Percentiles rank a stretch among this genome's conserved stretches.
These are phyloP conservation scores for Fusarium oxysporum DNA, from an alignment of 2,329 filamentous ascomycete genomes.

Conservation along the genomic window DNA sequence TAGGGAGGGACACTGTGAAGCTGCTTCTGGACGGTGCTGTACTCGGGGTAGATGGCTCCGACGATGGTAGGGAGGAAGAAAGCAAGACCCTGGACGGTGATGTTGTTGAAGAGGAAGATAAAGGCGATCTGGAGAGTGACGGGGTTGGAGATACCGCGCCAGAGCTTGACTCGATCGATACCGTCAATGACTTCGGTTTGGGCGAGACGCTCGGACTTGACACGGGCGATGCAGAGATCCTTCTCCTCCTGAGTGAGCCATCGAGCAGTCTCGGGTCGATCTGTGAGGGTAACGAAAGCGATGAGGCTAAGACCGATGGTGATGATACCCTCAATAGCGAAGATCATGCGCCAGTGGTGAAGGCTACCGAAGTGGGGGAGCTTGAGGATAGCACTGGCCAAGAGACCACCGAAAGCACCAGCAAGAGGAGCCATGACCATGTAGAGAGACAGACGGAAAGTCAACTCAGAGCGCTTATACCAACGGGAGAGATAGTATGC, in stretches of 20 bases:
- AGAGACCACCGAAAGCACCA: constrained; percentile 74
- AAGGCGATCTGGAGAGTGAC: constrained; percentile 65
- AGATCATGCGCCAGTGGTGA: constrained; percentile 75
- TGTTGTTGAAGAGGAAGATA: constrained; percentile 73
- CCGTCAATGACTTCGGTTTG: constrained; percentile 71
- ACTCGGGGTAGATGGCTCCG: constrained; percentile 69
- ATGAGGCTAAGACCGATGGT: constrained; percentile 64
- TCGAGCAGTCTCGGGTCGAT: constrained; percentile 72
- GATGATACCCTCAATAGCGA: constrained; percentile 76
- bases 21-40: constrained; percentile 69
- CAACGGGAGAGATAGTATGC: constrained; percentile 74
- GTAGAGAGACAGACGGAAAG: constrained; percentile 72
- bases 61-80: constrained; percentile 77
- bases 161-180: constrained; percentile 66
- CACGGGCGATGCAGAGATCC: constrained; percentile 70
- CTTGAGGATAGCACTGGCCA: constrained; percentile 71
- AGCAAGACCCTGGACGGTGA: constrained; percentile 74
- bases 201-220: constrained; percentile 69
- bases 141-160: constrained; percentile 70
- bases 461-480: constrained; percentile 72
- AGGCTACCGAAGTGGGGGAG: constrained; percentile 67
- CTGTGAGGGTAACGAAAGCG: constrained; percentile 72
- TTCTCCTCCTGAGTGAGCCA: constrained; percentile 75
- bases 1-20: constrained; percentile 75
- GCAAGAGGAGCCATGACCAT: constrained; percentile 75